These are phyloP conservation scores for Suillus tomentosus DNA, from an alignment of 768 basidiomycete genomes.

Conservation along the genomic window DNA sequence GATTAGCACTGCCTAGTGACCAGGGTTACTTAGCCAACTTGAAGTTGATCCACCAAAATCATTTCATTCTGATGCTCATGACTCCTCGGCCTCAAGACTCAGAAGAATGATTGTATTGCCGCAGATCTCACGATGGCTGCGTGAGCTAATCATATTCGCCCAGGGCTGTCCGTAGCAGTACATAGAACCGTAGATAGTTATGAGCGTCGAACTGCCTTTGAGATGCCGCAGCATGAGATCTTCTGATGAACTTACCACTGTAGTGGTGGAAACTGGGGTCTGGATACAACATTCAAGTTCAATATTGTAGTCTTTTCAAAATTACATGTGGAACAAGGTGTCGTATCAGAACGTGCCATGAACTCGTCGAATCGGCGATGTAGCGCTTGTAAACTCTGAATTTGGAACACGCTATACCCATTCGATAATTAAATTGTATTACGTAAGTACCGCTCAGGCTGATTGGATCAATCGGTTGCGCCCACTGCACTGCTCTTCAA, in stretches of 20 bases:
- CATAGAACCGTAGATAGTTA: neutral
- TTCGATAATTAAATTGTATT: too few species aligned
- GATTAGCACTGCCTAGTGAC: neutral
- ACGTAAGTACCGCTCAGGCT: neutral
- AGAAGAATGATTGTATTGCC: neutral
- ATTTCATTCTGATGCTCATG: neutral
- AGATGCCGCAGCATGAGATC: neutral
- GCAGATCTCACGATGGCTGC: neutral
- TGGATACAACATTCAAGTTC: too few species aligned
- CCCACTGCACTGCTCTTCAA: neutral
- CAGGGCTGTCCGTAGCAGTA: neutral
- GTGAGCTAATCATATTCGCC: neutral
- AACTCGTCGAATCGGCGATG: too few species aligned
- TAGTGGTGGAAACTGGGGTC: too few species aligned
- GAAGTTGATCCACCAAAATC: neutral
- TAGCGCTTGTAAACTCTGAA: too few species aligned
- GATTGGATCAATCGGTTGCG: too few species aligned
- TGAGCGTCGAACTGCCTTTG: too few species aligned
- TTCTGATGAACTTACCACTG: too few species aligned
- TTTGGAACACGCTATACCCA: too few species aligned
- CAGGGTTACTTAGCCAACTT: neutral
- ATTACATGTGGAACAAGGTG: too few species aligned
- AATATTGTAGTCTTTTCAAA: too few species aligned
- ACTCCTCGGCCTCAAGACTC: neutral
- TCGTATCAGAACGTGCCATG: too few species aligned